These are phyloP conservation scores for Cutaneotrichosporon sp. DNA, from an alignment of 1,284 basidiomycete genomes.

Conservation along the genomic window DNA sequence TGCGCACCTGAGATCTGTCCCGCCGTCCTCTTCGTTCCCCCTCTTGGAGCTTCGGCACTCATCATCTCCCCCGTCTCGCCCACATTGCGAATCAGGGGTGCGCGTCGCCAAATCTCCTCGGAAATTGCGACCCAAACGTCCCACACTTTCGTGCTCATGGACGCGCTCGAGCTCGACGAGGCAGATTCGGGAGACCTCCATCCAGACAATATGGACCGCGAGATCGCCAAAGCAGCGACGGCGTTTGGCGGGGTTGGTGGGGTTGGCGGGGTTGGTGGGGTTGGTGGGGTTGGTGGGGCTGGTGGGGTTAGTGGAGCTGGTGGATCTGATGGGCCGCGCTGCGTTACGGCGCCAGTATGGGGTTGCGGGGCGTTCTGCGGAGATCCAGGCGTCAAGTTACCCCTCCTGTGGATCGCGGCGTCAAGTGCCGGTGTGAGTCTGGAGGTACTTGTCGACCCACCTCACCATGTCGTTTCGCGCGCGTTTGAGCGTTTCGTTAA, in stretches of 20 bases:
- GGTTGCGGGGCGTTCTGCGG: conserved; percentile 14
- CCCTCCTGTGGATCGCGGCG: conserved; percentile 8
- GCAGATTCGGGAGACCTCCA: neutral
- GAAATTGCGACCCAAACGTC: neutral
- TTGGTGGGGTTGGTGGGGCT: neutral
- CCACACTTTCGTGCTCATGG: neutral
- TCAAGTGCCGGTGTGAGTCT: neutral
- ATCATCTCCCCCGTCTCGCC: neutral
- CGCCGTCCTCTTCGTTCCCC: conserved; percentile 3
- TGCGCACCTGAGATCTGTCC: neutral
- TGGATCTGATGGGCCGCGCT: no score
- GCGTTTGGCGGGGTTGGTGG: neutral
- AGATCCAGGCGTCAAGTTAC: conserved; percentile 3
- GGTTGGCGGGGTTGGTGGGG: neutral
- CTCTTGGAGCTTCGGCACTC: neutral
- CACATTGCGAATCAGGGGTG: neutral
- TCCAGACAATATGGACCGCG: neutral
- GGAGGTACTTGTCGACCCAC: neutral
- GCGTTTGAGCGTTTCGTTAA: no score
- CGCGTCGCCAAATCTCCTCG: neutral
- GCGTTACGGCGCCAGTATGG: neutral
- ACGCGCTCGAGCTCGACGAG: conserved; percentile 5
- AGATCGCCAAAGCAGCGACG: neutral
- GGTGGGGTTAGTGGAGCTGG: no score
- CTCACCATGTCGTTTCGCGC: neutral